Base-by-base conservation (phyloP, 2,329 filamentous ascomycete genomes). In the Hypoxylon sp. region DNA sequence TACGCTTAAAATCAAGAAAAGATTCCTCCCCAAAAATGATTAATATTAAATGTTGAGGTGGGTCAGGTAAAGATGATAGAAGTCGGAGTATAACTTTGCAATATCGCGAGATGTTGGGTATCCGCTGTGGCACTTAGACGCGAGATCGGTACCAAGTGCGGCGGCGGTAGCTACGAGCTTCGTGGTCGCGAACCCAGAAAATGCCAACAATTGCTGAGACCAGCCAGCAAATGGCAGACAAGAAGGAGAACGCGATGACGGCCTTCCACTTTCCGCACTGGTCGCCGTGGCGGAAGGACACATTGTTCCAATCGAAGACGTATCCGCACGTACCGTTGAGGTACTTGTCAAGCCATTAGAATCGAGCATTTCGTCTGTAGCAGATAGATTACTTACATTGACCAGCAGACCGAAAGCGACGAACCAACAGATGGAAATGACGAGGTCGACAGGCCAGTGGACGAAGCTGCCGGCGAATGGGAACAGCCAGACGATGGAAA, bases 341-440 rank as follows among this genome's bases (percentile, higher is more conserved):
- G 62, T 84, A 79, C 75, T 84, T 51, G 32, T 48, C 53, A 27
- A 67, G 61, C 48, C 64, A 17, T 67, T 32, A 56, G 27, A n/a
- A 57, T 15, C 13, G 31, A 1, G 19, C 17, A 19, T 13, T 35
- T 35, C 24, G 10, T 67, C 17, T 57, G 68, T 13, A 11, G 32
- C 39, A 7, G 4, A 7, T 6, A 17, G 15, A 31, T 32, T 3
- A 83, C 85, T 82, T 80, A 87, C 85, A 75, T 89, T 82, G 59
- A 91, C 88, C 5, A 92, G 82, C 4, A 93, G 82, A 39, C 89
- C 90, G 73, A 93, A 93, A 2, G 85, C 84, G 27, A 87, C 86
- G 75, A 92, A 93, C 91, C 91, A 94, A 53, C 87, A 84, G 61
- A 90, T 80, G 48, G 89, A 91, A 72, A 94, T 82, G 74, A 93